Conservation (phyloP, 495 filamentous ascomycete species). For the Aspergillus heteromorphus region DNA sequence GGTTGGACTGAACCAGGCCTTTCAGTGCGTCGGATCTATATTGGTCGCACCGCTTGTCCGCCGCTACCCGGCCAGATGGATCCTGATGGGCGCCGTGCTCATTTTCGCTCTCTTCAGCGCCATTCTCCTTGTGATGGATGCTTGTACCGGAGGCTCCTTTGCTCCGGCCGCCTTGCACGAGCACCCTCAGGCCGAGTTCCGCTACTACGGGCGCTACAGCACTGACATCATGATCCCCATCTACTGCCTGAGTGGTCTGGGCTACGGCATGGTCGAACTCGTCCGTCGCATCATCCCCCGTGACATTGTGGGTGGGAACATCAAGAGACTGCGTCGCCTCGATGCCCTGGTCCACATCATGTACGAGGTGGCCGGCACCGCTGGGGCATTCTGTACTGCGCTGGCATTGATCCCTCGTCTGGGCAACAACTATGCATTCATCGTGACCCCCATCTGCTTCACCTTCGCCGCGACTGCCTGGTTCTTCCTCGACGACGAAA, state of each 20-base stretch:
- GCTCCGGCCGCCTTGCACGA: constrained; percentile 19
- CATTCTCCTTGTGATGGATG: constrained; percentile 23
- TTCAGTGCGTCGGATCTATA: constrained; percentile 41
- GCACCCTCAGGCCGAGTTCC: constrained; percentile 26
- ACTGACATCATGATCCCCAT: constrained; percentile 40
- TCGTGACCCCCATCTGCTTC: constrained; percentile 40
- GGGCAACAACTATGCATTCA: constrained; percentile 42
- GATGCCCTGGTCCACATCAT: constrained; percentile 45
- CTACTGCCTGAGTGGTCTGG: constrained; percentile 29
- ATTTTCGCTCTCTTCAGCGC: constrained; percentile 36
- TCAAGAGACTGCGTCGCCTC: constrained; percentile 37
- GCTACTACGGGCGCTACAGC: constrained; percentile 37
- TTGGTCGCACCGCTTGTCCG: constrained; percentile 41
- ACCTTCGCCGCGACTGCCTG: constrained; percentile 25
- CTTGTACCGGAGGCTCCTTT: constrained; percentile 33
- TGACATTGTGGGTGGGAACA: constrained; percentile 41
- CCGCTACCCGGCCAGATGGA: constrained; percentile 32
- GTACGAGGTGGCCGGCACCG: constrained; percentile 38
- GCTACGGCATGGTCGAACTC: constrained; percentile 41
- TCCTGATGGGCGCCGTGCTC: constrained; percentile 30
- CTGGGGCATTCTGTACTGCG: constrained; percentile 37
- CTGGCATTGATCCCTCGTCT: constrained; percentile 35
- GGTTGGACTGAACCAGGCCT: constrained; percentile 39
- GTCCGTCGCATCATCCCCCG: constrained; percentile 40
- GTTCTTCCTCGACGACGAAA: constrained; percentile 33